These are phyloP conservation scores for Cinnamomum chago DNA, from an alignment of 164 flowering plant species.

Conservation along the genomic window DNA sequence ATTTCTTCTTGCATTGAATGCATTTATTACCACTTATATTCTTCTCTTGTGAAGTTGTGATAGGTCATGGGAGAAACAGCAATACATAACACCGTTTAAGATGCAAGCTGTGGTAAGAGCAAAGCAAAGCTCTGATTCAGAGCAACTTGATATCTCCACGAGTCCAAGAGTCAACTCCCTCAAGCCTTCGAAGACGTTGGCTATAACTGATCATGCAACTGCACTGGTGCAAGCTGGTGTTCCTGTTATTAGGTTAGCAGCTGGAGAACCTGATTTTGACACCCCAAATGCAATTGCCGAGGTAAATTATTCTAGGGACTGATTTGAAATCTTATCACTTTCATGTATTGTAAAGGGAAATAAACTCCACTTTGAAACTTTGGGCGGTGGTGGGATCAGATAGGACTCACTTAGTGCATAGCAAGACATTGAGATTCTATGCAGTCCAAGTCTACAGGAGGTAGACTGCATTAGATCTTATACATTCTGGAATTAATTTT, in stretches of 20 bases:
- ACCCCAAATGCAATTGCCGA: slow-evolving; percentile 76
- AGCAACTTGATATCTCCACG: slow-evolving; percentile 58
- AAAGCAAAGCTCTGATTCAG: slow-evolving; percentile 20
- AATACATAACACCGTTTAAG: slow-evolving; percentile 14
- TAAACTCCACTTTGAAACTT: too few species aligned
- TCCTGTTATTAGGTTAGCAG: slow-evolving; percentile 86
- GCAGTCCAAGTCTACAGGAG: too few species aligned
- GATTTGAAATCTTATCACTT: too few species aligned
- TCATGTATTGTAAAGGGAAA: neutral
- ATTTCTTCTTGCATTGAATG: neutral
- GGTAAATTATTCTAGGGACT: slow-evolving; percentile 29
- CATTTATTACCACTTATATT: neutral
- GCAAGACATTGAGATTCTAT: too few species aligned
- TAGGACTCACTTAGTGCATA: too few species aligned
- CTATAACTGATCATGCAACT: slow-evolving; percentile 83
- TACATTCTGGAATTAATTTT: neutral
- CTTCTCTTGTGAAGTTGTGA: neutral
- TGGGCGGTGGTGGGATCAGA: too few species aligned
- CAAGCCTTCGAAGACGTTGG: slow-evolving; percentile 88
- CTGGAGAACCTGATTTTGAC: slow-evolving; percentile 97
- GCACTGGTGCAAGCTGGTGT: slow-evolving; percentile 88
- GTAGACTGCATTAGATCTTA: neutral
- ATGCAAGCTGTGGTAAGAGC: slow-evolving; percentile 35
- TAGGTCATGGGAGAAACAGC: slow-evolving; percentile 28
- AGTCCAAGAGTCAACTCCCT: slow-evolving; percentile 90